These are phyloP conservation scores for Trichoderma gamsii DNA, from an alignment of 495 filamentous ascomycete genomes.

Conservation along the genomic window DNA sequence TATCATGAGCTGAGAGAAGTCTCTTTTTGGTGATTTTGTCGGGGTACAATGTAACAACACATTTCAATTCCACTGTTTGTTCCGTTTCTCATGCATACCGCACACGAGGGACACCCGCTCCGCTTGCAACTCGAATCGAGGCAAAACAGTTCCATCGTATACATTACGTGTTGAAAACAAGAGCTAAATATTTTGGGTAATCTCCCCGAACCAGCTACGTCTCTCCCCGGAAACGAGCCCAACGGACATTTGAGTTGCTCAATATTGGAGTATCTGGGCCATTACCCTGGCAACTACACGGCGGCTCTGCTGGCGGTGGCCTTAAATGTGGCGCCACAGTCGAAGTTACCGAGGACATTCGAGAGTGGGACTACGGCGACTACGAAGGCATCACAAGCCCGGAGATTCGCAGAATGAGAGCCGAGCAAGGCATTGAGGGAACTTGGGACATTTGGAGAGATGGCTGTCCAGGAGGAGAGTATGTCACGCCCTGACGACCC, in stretches of 20 bases:
- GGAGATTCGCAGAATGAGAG: conserved; percentile 59
- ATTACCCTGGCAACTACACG: conserved; percentile 44
- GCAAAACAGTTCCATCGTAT: background rate
- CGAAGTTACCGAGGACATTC: conserved; percentile 67
- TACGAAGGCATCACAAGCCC: conserved; percentile 85
- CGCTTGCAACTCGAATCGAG: background rate
- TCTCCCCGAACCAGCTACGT: conserved; percentile 55
- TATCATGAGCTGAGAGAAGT: too few species aligned
- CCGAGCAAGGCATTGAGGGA: conserved; percentile 50
- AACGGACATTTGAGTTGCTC: conserved; percentile 81
- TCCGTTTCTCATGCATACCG: background rate
- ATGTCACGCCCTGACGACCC: conserved; percentile 23
- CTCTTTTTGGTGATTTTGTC: background rate
- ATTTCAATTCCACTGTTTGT: background rate
- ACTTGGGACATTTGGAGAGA: conserved; percentile 81
- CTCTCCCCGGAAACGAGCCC: conserved; percentile 79
- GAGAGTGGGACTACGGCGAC: conserved; percentile 94
- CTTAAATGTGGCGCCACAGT: conserved; percentile 45
- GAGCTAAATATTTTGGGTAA: background rate
- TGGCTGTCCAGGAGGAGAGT: conserved; percentile 67
- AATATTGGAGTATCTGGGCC: conserved; percentile 41
- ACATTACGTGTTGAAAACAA: background rate
- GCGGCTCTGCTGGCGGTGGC: conserved; percentile 28
- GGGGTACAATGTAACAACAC: background rate
- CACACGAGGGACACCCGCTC: background rate